phyloP scores from a whole-genome alignment of 345 rosid genomes.

The Turnera subulata region DNA sequence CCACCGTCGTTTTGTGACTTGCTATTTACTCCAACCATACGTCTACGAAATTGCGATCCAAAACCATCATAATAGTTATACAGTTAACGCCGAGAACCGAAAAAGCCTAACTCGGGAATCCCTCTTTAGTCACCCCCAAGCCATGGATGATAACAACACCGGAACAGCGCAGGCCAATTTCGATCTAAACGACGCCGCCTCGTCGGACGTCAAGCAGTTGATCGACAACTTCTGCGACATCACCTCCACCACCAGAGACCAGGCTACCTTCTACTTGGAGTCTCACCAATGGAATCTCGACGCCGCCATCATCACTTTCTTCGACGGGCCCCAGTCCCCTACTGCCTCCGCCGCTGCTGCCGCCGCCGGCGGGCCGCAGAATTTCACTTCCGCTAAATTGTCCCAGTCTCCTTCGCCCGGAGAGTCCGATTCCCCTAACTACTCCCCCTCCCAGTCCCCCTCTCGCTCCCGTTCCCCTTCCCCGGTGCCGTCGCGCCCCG shows the following conservation, averaged over 20 bases:
- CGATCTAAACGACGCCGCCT: slow-evolving; percentile 28
- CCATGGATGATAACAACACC: slow-evolving; percentile 9
- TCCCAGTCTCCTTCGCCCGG: slow-evolving; percentile 26
- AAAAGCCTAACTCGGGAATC: too few relatives aligned
- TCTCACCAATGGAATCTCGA: slow-evolving; percentile 86
- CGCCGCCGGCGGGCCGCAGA: neutral
- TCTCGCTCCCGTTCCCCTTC: slow-evolving; percentile 57
- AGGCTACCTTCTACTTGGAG: slow-evolving; percentile 85
- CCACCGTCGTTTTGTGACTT: too few relatives aligned
- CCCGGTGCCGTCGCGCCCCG: slow-evolving; percentile 13
- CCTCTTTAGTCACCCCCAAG: neutral
- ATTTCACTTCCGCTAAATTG: neutral
- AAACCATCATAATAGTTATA: too few relatives aligned
- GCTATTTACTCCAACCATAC: too few relatives aligned
- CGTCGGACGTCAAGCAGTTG: too few relatives aligned
- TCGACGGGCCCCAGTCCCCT: too few relatives aligned
- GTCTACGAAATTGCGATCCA: too few relatives aligned
- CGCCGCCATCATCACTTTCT: slow-evolving; percentile 87
- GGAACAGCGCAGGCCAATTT: too few relatives aligned
- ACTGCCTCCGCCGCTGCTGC: slow-evolving; percentile 12
- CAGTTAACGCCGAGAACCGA: too few relatives aligned
- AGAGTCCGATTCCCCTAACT: slow-evolving; percentile 34
- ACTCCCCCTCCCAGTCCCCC: slow-evolving; percentile 53
- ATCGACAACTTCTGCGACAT: slow-evolving; percentile 76
- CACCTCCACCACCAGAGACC: slow-evolving; percentile 73